A percentile compares a stretch with the other conserved stretches of the same genome.
Evolutionary conservation across 2,329 filamentous ascomycete species (phyloP).

Genomic region (Pseudogymnoascus sp.): DNA sequence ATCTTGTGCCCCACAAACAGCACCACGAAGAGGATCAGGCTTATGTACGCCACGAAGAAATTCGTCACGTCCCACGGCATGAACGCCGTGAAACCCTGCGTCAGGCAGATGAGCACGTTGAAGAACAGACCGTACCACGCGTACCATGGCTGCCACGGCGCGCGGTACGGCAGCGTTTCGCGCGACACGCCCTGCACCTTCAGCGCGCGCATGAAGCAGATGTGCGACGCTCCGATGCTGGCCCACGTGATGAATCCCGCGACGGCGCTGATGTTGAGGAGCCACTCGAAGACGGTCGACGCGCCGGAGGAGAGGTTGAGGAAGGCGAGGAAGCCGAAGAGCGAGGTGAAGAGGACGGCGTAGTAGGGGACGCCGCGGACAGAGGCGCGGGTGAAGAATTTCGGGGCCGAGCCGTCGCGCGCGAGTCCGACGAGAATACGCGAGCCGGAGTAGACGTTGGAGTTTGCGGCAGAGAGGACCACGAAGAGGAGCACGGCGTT

Average conservation of each 20-base stretch:
- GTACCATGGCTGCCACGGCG: conserved; percentile 54
- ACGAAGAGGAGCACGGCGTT: conserved; percentile 71
- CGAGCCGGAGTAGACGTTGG: conserved; percentile 64
- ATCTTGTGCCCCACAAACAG: conserved; percentile 54
- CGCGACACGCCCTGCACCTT: conserved; percentile 48
- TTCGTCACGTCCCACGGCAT: conserved; percentile 50
- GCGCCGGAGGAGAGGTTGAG: conserved; percentile 54
- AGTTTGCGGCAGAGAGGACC: conserved; percentile 70
- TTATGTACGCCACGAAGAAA: conserved; percentile 59
- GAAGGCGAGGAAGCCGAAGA: conserved; percentile 56
- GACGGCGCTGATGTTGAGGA: conserved; percentile 61
- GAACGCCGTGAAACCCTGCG: conserved; percentile 61
- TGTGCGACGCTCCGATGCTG: conserved; percentile 54
- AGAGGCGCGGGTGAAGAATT: conserved; percentile 51
- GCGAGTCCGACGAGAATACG: conserved; percentile 60
- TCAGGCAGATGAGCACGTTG: conserved; percentile 54
- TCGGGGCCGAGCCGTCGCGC: conserved; percentile 53
- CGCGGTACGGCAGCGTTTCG: conserved; percentile 49
- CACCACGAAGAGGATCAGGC: conserved; percentile 53
- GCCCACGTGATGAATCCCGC: conserved; percentile 64
- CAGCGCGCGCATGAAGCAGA: conserved; percentile 56
- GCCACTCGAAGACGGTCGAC: conserved; percentile 59
- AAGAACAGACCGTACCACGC: conserved; percentile 59
- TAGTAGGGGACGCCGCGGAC: conserved; percentile 52
- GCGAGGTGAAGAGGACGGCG: conserved; percentile 47